Percentiles rank a stretch among this genome's conserved stretches.
Conservation (phyloP, 2,329 filamentous ascomycete genomes). For the Cadophora malorum region DNA sequence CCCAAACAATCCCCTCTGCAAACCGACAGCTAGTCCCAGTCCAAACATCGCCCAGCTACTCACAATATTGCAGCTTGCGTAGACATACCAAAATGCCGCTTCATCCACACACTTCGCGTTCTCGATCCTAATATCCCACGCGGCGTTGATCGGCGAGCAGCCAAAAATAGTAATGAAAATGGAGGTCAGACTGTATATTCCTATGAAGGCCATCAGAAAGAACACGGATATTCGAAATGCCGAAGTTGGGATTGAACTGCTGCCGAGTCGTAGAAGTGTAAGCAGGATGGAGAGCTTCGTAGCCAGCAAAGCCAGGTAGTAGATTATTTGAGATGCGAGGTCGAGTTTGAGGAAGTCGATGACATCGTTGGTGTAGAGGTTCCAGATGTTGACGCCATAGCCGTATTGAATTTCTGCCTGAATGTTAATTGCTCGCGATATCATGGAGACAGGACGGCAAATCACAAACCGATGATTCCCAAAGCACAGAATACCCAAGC, state of each 20-base stretch:
- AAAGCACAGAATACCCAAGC: slow-evolving; percentile 5
- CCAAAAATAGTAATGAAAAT: background rate
- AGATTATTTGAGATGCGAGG: background rate
- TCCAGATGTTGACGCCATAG: slow-evolving; percentile 14
- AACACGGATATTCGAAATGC: background rate
- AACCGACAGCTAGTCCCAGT: background rate
- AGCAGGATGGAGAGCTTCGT: background rate
- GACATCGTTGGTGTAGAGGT: background rate
- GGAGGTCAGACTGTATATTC: background rate
- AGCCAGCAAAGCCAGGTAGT: background rate
- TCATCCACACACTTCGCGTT: background rate
- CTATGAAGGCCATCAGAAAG: background rate
- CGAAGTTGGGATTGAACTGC: background rate
- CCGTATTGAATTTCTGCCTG: slow-evolving; percentile 5
- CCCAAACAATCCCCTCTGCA: background rate
- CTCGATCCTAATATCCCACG: slow-evolving; percentile 3
- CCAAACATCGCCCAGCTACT: slow-evolving; percentile 3
- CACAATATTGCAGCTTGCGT: background rate
- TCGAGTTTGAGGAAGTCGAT: slow-evolving; percentile 12
- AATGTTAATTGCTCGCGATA: background rate
- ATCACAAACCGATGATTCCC: slow-evolving; percentile 2
- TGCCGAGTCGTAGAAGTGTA: background rate
- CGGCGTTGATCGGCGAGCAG: background rate
- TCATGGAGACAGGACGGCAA: background rate
- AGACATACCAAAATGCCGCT: background rate